Base-by-base conservation (phyloP, 805 yeast species). In the Yarrowia bubula region DNA sequence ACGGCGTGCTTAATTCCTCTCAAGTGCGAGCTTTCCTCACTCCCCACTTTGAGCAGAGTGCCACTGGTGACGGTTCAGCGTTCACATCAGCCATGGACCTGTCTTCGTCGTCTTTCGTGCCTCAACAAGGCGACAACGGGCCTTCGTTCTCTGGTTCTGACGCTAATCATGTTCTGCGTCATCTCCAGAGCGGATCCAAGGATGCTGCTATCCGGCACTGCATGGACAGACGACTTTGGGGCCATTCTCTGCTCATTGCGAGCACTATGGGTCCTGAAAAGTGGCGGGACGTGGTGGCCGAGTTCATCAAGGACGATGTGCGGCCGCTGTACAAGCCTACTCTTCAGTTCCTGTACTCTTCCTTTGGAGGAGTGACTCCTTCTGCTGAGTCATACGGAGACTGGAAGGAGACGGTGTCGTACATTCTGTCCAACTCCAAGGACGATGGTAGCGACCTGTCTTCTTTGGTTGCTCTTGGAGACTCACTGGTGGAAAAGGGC, bases 201-300 rank as follows among this genome's bases (percentile, higher is more conserved):
- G 84, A 83, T 13, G 82, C 80, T 5, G 97, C 97, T 0, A 75
- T 92, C 55, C 78, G 81, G 28, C 77, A 80, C 64, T 86, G 95
- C 0, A 73, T 92, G 17, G 78, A 81, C 1, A 82, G 84, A 63
- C 82, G 84, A 9, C 89, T 90, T 69, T 92, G 90, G 88, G 86
- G 93, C 0, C 79, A 92, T 74, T 88, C 97, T 0, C 75, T 93
- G 64, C 73, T 91, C 35, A 77, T 92, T 58, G 86, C 96, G 0
- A 82, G 86, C 67, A 74, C 90, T 15, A 76, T 85, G 32, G 88
- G 95, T 2, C 82, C 83, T 18, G 86, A 84, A 3, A 79, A 80
- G 42, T 87, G 89, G 83, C 75, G 83, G 5, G 75, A 77, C 38
- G 82, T 87, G 2, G 86, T 87, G 6, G 79, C 85, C 10, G 84